Evolutionary conservation across 768 basidiomycete genomes (phyloP).

Genomic region (Russula griseocarnosa): DNA sequence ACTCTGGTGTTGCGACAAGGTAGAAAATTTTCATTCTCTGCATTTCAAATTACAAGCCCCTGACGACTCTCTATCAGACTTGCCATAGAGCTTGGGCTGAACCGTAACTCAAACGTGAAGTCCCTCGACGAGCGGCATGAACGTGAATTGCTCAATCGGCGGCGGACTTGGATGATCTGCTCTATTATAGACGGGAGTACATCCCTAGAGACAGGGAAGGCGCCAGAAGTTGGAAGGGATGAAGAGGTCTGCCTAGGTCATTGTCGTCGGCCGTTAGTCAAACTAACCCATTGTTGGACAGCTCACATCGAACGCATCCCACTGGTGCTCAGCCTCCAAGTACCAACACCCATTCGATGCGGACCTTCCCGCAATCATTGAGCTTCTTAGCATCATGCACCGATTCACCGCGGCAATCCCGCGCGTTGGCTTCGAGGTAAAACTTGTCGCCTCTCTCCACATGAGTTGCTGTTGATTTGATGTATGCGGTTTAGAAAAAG

Average conservation of each 20-base stretch:
- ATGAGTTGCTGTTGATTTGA: neutral
- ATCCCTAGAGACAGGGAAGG: constrained; percentile 72
- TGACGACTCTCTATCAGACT: constrained; percentile 41
- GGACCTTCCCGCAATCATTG: constrained; percentile 34
- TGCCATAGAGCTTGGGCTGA: constrained; percentile 66
- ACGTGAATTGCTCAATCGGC: constrained; percentile 65
- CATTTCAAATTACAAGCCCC: neutral
- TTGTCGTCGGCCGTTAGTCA: constrained; percentile 31
- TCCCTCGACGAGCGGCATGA: constrained; percentile 49
- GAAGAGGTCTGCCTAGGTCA: constrained; percentile 46
- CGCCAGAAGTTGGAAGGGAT: constrained; percentile 60
- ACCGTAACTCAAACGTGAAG: constrained; percentile 45
- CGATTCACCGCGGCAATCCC: constrained; percentile 30
- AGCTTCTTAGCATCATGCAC: constrained; percentile 35
- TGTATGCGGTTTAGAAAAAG: constrained; percentile 11
- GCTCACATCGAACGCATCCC: constrained; percentile 30
- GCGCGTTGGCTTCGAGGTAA: constrained; percentile 8
- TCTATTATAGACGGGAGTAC: constrained; percentile 72
- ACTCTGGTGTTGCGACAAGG: constrained; percentile 69
- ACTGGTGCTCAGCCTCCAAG: constrained; percentile 31
- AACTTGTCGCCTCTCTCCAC: too few relatives aligned
- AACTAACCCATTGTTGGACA: constrained; percentile 39
- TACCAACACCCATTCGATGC: constrained; percentile 33
- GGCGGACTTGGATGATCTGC: constrained; percentile 72
- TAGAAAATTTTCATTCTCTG: constrained; percentile 30